These are phyloP conservation scores for Colletotrichum coccodes DNA, from an alignment of 2,329 filamentous ascomycete species.

Conservation along the genomic window DNA sequence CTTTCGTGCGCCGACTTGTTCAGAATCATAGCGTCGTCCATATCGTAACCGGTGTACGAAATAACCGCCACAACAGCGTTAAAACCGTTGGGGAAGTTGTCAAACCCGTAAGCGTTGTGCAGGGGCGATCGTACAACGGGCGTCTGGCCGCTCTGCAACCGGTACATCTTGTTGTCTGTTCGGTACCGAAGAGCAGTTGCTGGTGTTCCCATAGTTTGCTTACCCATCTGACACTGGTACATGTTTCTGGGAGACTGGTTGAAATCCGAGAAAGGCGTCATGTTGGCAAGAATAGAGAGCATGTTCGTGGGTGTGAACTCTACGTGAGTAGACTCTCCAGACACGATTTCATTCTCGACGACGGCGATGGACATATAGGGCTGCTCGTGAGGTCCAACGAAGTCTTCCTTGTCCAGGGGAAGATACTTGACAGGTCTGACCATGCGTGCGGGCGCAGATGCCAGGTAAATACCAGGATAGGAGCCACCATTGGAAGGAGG, in stretches of 20 bases:
- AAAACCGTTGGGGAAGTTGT: conserved; percentile 97
- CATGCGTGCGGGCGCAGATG: conserved; percentile 87
- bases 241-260: conserved; percentile 99
- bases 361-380: conserved; percentile 98
- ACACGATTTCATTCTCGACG: conserved; percentile 85
- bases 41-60: conserved; percentile 98
- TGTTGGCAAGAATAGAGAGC: conserved; percentile 95
- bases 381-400: conserved; percentile 93
- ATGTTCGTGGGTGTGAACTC: conserved; percentile 97
- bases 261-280: conserved; percentile 98
- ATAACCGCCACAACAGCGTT: conserved; percentile 98
- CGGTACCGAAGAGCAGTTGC: conserved; percentile 85
- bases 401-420: conserved; percentile 85
- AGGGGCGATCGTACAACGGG: conserved; percentile 91
- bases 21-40: conserved; percentile 99
- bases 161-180: conserved; percentile 97
- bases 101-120: conserved; percentile 95
- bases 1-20: conserved; percentile 97
- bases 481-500: conserved; percentile 91
- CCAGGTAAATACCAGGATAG: conserved; percentile 95
- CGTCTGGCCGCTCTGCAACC: conserved; percentile 94
- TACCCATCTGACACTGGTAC: conserved; percentile 99
- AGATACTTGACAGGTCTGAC: conserved; percentile 92
- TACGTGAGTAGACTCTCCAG: conserved; percentile 92
- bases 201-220: conserved; percentile 98